Evolutionary conservation across 495 filamentous ascomycete species (phyloP), one percentile per base, ranked within the genome.

Genomic region (Aspergillus haitiensis): DNA sequence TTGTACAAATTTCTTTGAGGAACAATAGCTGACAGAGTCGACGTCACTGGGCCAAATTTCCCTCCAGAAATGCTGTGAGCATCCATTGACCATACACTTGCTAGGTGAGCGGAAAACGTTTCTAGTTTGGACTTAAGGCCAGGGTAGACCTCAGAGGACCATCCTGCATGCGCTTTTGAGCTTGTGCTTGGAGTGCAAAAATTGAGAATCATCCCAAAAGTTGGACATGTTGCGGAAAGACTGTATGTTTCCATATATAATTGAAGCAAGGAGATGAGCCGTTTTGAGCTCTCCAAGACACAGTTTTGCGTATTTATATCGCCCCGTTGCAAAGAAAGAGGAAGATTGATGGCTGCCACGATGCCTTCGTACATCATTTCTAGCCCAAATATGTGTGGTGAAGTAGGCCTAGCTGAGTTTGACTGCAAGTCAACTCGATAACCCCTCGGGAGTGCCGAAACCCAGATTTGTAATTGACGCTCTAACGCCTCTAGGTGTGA

Each of bases 301-400:
- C 64, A 69, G 10, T 55, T 55, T 36, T 63, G 55, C 4, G 66
- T 55, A n/a, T 62, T 71, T 39, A 66, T 61, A 13, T 71, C 67
- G 35, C 54, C 56, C 56, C 70, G 64, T n/a, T 69, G 67, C 7
- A 63, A 35, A 0, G 73, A 70, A 32, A 74, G 65, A 45, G 74
- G 67, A 11, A 68, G 57, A 50, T 69, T 72, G 37, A 78, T 35
- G 11, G 63, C 46, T 0, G 70, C 64, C 1, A 64, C 63, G 16
- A 74, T 67, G 35, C 73, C 67, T 56, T 76, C 70, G 39, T 75
- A 75, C 39, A 69, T 71, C 65, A 78, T 73, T 32, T 78, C 75
- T 12, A 78, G 64, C 4, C 58, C 66, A n/a, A 78, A 76, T 1
- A 75, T 72, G 60, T 78, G 75, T 2, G 75, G 75, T 0, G 73